A percentile compares a stretch with the other conserved stretches of the same genome.
These are phyloP conservation scores for Phytopythium mirpurense DNA, from an alignment of 352 stramenopile species.

Conservation along the genomic window DNA sequence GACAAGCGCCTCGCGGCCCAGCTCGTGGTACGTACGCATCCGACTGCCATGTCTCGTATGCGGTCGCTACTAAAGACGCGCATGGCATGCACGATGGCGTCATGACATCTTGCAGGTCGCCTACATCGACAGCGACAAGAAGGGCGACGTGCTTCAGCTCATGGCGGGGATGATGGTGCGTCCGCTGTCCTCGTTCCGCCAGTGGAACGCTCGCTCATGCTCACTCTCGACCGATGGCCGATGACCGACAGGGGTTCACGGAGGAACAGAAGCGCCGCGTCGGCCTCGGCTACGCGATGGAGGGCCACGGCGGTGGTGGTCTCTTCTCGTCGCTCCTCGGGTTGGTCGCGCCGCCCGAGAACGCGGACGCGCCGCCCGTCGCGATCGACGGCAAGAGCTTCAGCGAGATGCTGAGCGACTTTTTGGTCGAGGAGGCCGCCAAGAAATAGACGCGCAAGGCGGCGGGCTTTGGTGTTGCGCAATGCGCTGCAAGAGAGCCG, in stretches of 20 bases:
- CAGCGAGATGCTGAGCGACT: conserved; percentile 66
- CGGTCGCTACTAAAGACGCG: neutral
- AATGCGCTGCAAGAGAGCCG: too few relatives aligned
- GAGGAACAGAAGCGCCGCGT: conserved; percentile 68
- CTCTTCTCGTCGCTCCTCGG: conserved; percentile 66
- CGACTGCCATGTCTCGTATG: neutral
- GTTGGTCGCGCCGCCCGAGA: conserved; percentile 27
- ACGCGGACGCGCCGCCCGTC: neutral
- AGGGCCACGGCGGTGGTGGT: conserved; percentile 58
- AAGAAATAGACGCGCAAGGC: conserved; percentile 15
- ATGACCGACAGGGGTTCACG: conserved; percentile 40
- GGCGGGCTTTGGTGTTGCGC: too few relatives aligned
- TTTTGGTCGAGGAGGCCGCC: conserved; percentile 52
- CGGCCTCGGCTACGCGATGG: conserved; percentile 38
- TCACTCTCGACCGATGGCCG: too few relatives aligned
- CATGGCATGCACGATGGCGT: too few relatives aligned
- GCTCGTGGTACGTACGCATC: conserved; percentile 37
- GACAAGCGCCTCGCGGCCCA: conserved; percentile 70
- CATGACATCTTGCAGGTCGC: too few relatives aligned
- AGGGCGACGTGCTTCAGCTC: conserved; percentile 59
- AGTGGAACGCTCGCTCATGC: neutral
- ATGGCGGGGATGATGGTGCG: conserved; percentile 72
- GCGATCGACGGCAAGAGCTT: conserved; percentile 61
- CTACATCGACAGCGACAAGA: conserved; percentile 70
- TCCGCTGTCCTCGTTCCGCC: neutral